Base-by-base conservation (phyloP, 805 yeast species). In the Ogataea kodamae region DNA sequence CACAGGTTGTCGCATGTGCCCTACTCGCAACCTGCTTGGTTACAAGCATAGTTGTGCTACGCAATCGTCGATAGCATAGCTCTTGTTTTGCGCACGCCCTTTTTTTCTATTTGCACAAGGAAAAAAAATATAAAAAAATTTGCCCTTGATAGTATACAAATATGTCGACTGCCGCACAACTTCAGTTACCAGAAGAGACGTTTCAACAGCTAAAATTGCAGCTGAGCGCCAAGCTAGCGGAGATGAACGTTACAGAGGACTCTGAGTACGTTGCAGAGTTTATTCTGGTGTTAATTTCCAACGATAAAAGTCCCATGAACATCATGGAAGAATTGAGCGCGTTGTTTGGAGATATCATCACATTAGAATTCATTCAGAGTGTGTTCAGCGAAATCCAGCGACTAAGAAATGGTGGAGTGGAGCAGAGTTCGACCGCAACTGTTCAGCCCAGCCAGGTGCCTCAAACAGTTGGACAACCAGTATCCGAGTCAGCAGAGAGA, bases 211-310 rank as follows among this genome's bases (percentile, higher is more conserved):
- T 73, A 30, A 72, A 71, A 47, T 55, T 57, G 14, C 62, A 60
- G 24, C 64, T 74, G 6, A 63, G 70, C 11, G 55, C 57, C 30
- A 67, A 64, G 48, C 55, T 72, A 19, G 50, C 50, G 12, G 59
- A 62, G 26, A 41, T 70, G 16, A 67, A 65, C 39, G 60, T 72
- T 40, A 60, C 59, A 8, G 79, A 74, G 35, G 80, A 75, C 48
- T 67, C 71, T 16, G 65, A 61, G 27, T 81, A 78, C 46, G 78
- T 80, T 25, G 84, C 92, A 9, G 92, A 83, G 56, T 83, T 74
- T 50, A 76, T 83, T 37, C 70, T 78, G n/a, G 70, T 81, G 26
- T 64, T 83, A 55, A 79, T 83, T 41, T 78, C 80, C 9, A 81
- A 80, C 45, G 78, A 80, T 47, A 76, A 80, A 49, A 62, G 76